These are phyloP conservation scores for Phytopythium vexans DNA, from an alignment of 352 stramenopile species.

Conservation along the genomic window DNA sequence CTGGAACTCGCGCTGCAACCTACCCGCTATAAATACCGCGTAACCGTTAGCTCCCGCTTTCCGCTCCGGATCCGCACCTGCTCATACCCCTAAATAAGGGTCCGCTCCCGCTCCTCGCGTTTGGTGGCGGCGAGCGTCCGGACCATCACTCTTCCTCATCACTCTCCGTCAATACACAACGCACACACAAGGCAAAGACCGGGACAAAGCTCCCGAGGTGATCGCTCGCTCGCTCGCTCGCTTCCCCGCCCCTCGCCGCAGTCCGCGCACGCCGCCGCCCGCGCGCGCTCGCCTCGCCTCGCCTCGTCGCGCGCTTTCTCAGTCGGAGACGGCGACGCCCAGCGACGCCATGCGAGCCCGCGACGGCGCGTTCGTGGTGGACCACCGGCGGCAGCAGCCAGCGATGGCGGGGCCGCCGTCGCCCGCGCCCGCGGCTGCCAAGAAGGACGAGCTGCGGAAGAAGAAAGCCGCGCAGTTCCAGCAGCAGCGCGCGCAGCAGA, in stretches of 20 bases:
- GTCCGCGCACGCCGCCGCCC: too few relatives aligned
- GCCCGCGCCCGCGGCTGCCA: slow-evolving; percentile 6
- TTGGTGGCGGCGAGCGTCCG: slow-evolving; percentile 1
- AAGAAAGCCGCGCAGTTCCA: slow-evolving; percentile 23
- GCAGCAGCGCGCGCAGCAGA: slow-evolving; percentile 10
- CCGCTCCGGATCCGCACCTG: neutral
- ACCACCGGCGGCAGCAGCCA: slow-evolving; percentile 30
- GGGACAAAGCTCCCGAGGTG: too few relatives aligned
- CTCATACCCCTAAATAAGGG: neutral
- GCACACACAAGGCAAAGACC: too few relatives aligned
- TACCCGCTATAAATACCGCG: too few relatives aligned
- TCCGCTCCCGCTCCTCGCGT: neutral
- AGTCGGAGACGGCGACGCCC: neutral
- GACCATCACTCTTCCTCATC: slow-evolving; percentile 1
- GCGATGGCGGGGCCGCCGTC: slow-evolving; percentile 5
- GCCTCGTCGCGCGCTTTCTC: too few relatives aligned
- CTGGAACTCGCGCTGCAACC: too few relatives aligned
- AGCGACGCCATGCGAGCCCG: slow-evolving; percentile 30
- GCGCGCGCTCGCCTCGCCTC: too few relatives aligned
- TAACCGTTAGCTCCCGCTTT: neutral
- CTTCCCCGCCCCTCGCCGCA: too few relatives aligned
- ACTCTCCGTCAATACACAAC: neutral
- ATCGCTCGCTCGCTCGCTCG: too few relatives aligned
- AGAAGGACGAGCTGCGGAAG: slow-evolving; percentile 27
- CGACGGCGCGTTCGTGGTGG: slow-evolving; percentile 35